A percentile compares a stretch with the other conserved stretches of the same genome.
Evolutionary conservation across 2,329 filamentous ascomycete species (phyloP).

Genomic region (Aspergillus ruber): DNA sequence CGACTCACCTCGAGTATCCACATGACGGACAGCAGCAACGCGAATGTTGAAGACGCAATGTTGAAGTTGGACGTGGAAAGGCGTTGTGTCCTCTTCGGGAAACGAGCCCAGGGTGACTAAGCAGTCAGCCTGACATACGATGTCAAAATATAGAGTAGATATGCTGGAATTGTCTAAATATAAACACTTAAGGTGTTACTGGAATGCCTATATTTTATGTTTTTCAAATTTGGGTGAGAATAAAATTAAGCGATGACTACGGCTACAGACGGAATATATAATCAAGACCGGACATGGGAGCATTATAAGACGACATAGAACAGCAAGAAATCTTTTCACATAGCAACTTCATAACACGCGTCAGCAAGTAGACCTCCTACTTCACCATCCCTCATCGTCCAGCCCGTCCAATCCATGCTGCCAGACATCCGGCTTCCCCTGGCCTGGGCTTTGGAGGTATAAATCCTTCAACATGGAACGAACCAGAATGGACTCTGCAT

Average conservation of each 20-base stretch:
- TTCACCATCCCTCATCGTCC: conserved; percentile 18
- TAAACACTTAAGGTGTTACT: not conserved
- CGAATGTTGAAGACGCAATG: conserved; percentile 9
- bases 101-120: not conserved
- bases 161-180: not conserved
- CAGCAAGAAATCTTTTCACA: conserved; percentile 19
- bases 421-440: conserved; percentile 5
- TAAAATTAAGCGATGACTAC: not conserved
- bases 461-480: conserved; percentile 8
- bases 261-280: not conserved
- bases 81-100: not conserved
- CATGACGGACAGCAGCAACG: conserved; percentile 19
- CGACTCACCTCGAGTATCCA: conserved; percentile 33
- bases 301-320: conserved; percentile 15
- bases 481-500: conserved; percentile 12
- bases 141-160: not conserved
- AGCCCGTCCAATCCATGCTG: conserved; percentile 11
- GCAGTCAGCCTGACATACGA: not conserved
- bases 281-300: conserved; percentile 2
- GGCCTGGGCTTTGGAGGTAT: not conserved
- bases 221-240: not conserved
- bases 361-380: conserved; percentile 23
- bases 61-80: conserved; percentile 4
- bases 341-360: conserved; percentile 29
- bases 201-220: not conserved